These are phyloP conservation scores for Pinus taeda DNA, from an alignment of 75 land plant species.

Conservation along the genomic window DNA sequence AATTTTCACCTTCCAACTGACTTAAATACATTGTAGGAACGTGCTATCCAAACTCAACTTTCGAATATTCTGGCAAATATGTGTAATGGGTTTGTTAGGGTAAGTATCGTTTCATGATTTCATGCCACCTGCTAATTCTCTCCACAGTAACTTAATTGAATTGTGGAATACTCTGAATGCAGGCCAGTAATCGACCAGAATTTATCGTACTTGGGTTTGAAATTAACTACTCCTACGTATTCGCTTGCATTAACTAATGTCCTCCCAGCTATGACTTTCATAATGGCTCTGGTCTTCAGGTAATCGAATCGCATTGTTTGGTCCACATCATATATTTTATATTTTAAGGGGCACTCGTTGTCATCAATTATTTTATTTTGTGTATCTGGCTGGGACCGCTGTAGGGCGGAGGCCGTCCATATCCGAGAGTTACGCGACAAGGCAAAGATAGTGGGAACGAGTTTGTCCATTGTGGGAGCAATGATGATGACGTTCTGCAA, in stretches of 20 bases:
- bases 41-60: background rate
- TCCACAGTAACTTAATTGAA: too few species aligned
- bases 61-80: background rate
- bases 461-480: slow-evolving; percentile 39
- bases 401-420: slow-evolving; percentile 28
- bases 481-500: slow-evolving; percentile 48
- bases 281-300: slow-evolving; percentile 45
- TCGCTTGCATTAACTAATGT: slow-evolving; percentile 43
- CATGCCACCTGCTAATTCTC: background rate
- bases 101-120: background rate
- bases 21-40: background rate
- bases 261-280: slow-evolving; percentile 43
- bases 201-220: slow-evolving; percentile 22
- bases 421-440: slow-evolving; percentile 20
- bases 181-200: slow-evolving; percentile 6
- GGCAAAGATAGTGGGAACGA: slow-evolving; percentile 38
- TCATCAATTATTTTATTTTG: too few species aligned
- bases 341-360: too few species aligned
- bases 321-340: too few species aligned
- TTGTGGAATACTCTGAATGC: too few species aligned
- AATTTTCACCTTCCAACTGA: too few species aligned
- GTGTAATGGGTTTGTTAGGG: slow-evolving; percentile 1
- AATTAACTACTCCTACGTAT: slow-evolving; percentile 25
- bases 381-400: background rate
- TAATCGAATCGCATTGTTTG: background rate